Conservation (phyloP, 2,329 filamentous ascomycete genomes). For the Setomelanomma holmii region DNA sequence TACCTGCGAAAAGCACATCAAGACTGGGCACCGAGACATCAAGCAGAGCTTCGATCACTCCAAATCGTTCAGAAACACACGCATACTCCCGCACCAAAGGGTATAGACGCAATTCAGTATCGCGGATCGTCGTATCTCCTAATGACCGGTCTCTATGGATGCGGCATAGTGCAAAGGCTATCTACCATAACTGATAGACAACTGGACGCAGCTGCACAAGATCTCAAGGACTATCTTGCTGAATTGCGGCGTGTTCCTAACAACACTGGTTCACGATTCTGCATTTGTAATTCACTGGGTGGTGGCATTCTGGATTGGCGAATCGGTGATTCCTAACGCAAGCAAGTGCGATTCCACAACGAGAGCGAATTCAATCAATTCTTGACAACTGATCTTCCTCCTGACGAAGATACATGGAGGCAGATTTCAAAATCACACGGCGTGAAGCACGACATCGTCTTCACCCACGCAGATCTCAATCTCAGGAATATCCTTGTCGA, state of each 20-base stretch:
- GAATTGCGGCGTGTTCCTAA: conserved; percentile 23
- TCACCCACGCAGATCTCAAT: conserved; percentile 30
- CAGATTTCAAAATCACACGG: conserved; percentile 15
- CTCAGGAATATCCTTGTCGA: conserved; percentile 29
- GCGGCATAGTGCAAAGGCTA: conserved; percentile 15
- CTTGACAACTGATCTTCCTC: conserved; percentile 15
- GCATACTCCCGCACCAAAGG: conserved; percentile 16
- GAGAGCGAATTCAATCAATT: conserved; percentile 17
- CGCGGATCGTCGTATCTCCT: conserved; percentile 20
- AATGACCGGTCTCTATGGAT: conserved; percentile 18
- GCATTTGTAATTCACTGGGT: conserved; percentile 23
- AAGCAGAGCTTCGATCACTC: conserved; percentile 19
- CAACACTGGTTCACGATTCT: conserved; percentile 11
- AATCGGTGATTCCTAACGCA: conserved; percentile 18
- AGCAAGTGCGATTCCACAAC: conserved; percentile 14
- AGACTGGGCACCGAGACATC: conserved; percentile 21
- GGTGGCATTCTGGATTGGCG: conserved; percentile 24
- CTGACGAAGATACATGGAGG: conserved; percentile 14
- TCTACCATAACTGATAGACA: conserved; percentile 21
- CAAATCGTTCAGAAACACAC: conserved; percentile 15
- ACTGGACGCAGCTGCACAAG: conserved; percentile 10
- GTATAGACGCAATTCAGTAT: conserved; percentile 15
- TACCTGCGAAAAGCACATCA: conserved; percentile 17
- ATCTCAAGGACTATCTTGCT: conserved; percentile 17
- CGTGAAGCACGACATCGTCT: conserved; percentile 25